Conservation (phyloP, 2,329 filamentous ascomycete genomes). For the Alternaria alternata region DNA sequence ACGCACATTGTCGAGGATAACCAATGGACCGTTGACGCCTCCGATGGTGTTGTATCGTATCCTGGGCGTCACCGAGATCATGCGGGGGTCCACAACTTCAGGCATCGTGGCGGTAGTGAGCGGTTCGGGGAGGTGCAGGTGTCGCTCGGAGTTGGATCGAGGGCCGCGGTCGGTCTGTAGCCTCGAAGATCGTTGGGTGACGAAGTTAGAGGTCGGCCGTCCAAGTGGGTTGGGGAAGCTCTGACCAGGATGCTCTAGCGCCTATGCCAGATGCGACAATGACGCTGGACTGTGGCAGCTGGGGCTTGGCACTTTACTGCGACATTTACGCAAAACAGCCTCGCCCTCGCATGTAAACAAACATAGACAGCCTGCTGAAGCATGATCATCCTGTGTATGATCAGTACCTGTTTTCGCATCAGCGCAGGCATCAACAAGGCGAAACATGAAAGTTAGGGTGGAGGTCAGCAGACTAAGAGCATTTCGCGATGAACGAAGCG, state of each 20-base stretch:
- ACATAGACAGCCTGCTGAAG: not conserved
- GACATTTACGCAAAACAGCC: not conserved
- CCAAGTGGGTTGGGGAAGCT: constrained; percentile 39
- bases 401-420: not conserved
- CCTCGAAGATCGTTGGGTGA: constrained; percentile 29
- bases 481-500: not conserved
- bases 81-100: constrained; percentile 56
- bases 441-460: not conserved
- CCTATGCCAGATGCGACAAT: constrained; percentile 13
- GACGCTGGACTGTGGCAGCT: constrained; percentile 15
- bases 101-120: constrained; percentile 47
- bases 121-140: constrained; percentile 20
- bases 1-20: constrained; percentile 94
- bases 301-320: constrained; percentile 9
- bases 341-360: not conserved
- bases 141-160: constrained; percentile 29
- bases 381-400: too few relatives aligned
- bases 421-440: not conserved
- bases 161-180: constrained; percentile 30
- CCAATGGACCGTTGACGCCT: constrained; percentile 96
- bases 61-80: constrained; percentile 70
- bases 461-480: not conserved
- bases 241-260: constrained; percentile 29
- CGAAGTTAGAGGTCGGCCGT: constrained; percentile 34
- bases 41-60: constrained; percentile 98